Percentiles rank a stretch among this genome's conserved stretches.
Evolutionary conservation across 306 rosid species (phyloP).

Genomic region (Vicia villosa): DNA sequence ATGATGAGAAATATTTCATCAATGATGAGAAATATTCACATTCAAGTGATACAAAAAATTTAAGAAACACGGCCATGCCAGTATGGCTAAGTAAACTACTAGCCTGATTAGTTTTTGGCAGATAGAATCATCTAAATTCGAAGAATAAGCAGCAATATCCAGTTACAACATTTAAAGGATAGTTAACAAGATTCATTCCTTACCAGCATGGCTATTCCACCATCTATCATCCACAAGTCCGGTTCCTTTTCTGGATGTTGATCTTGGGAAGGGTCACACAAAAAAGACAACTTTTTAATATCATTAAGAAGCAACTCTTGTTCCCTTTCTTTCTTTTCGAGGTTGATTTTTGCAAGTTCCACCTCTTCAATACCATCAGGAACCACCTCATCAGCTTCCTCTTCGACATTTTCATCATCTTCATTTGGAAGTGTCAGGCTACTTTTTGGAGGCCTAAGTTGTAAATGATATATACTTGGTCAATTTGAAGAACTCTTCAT

Average conservation of each 20-base stretch:
- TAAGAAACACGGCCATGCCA: conserved; percentile 12
- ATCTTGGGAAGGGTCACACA: conserved; percentile 61
- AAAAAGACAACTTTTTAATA: conserved; percentile 66
- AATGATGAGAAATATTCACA: too few relatives aligned
- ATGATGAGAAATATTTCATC: too few relatives aligned
- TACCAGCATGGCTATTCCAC: conserved; percentile 78
- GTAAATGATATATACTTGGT: conserved; percentile 32
- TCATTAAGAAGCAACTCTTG: conserved; percentile 70
- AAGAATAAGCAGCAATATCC: conserved; percentile 30
- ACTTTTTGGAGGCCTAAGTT: conserved; percentile 74
- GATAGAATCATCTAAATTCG: conserved; percentile 25
- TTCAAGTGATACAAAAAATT: conserved; percentile 11
- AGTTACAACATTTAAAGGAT: conserved; percentile 16
- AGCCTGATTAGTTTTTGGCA: background rate
- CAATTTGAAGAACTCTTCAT: conserved; percentile 37
- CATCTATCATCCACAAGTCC: conserved; percentile 74
- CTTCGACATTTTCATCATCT: conserved; percentile 86
- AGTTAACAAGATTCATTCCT: conserved; percentile 43
- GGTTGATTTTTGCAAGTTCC: conserved; percentile 82
- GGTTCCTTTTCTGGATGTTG: conserved; percentile 62
- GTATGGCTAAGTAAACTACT: background rate
- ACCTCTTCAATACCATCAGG: conserved; percentile 99
- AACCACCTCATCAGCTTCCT: conserved; percentile 86
- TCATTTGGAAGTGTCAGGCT: conserved; percentile 64
- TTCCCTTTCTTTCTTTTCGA: conserved; percentile 80